Percentiles rank a stretch among this genome's conserved stretches.
These are phyloP conservation scores for Leccinum disarticulatum DNA, from an alignment of 768 basidiomycete species.

Conservation along the genomic window DNA sequence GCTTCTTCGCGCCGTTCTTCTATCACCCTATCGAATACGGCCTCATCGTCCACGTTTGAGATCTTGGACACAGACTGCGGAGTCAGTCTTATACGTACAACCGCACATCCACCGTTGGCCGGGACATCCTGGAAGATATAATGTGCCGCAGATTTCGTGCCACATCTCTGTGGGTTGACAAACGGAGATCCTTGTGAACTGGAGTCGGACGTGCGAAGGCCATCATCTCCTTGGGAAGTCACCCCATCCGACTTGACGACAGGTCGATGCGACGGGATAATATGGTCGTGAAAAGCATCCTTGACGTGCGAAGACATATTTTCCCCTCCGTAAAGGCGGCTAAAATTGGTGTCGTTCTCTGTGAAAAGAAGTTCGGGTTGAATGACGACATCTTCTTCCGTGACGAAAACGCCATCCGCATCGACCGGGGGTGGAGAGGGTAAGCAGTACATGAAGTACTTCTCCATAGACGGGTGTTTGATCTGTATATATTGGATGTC, in stretches of 20 bases:
- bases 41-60: conserved; percentile 81
- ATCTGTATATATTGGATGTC: conserved; percentile 65
- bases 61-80: conserved; percentile 73
- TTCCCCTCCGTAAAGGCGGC: conserved; percentile 83
- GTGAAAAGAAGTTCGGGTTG: conserved; percentile 90
- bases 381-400: conserved; percentile 56
- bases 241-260: conserved; percentile 37
- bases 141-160: conserved; percentile 93
- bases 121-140: conserved; percentile 88
- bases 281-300: conserved; percentile 98
- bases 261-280: conserved; percentile 82
- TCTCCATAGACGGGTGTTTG: conserved; percentile 72
- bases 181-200: conserved; percentile 36
- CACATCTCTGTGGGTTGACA: conserved; percentile 82
- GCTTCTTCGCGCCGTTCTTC: conserved; percentile 92
- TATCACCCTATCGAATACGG: conserved; percentile 81
- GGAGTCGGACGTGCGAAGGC: not conserved
- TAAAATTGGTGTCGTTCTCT: conserved; percentile 96
- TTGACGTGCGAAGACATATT: conserved; percentile 87
- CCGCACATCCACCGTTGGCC: conserved; percentile 88
- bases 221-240: not conserved
- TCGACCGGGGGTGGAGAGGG: conserved; percentile 91
- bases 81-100: conserved; percentile 92
- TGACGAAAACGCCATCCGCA: conserved; percentile 60
- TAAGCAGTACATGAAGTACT: conserved; percentile 82